These are phyloP conservation scores for Flammula alnicola DNA, from an alignment of 1,284 basidiomycete species.

Conservation along the genomic window DNA sequence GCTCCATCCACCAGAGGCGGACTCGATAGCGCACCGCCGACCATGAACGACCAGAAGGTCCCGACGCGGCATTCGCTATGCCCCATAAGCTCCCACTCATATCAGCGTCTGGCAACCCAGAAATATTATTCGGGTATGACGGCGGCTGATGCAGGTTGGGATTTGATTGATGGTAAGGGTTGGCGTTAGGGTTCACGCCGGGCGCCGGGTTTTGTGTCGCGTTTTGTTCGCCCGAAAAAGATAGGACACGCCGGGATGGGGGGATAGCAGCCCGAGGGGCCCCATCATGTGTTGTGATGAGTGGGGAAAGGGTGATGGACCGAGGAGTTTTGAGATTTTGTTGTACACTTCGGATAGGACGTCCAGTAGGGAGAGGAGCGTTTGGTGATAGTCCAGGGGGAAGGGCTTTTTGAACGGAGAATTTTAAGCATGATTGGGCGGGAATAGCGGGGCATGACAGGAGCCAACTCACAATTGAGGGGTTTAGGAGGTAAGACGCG, in stretches of 20 bases:
- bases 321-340: slow-evolving; percentile 79
- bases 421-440: neutral
- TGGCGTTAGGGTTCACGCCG: slow-evolving; percentile 22
- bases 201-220: slow-evolving; percentile 16
- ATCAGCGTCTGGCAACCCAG: slow-evolving; percentile 34
- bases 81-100: slow-evolving; percentile 66
- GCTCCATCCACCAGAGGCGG: slow-evolving; percentile 63
- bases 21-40: slow-evolving; percentile 50
- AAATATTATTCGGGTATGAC: slow-evolving; percentile 20
- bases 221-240: slow-evolving; percentile 52
- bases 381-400: slow-evolving; percentile 84
- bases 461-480: slow-evolving; percentile 64
- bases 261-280: slow-evolving; percentile 69
- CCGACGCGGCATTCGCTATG: slow-evolving; percentile 59
- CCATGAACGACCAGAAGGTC: slow-evolving; percentile 27
- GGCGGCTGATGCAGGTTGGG: slow-evolving; percentile 27
- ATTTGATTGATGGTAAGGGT: slow-evolving; percentile 36
- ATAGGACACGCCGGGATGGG: slow-evolving; percentile 82
- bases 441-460: neutral
- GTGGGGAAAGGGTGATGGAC: slow-evolving; percentile 73
- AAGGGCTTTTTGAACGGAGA: slow-evolving; percentile 62
- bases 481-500: slow-evolving; percentile 72
- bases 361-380: slow-evolving; percentile 82
- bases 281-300: slow-evolving; percentile 76
- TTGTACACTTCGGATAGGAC: slow-evolving; percentile 87